A percentile compares a stretch with the other conserved stretches of the same genome.
Evolutionary conservation across 2,329 filamentous ascomycete genomes (phyloP).

Genomic region (Plenodomus lindquistii): DNA sequence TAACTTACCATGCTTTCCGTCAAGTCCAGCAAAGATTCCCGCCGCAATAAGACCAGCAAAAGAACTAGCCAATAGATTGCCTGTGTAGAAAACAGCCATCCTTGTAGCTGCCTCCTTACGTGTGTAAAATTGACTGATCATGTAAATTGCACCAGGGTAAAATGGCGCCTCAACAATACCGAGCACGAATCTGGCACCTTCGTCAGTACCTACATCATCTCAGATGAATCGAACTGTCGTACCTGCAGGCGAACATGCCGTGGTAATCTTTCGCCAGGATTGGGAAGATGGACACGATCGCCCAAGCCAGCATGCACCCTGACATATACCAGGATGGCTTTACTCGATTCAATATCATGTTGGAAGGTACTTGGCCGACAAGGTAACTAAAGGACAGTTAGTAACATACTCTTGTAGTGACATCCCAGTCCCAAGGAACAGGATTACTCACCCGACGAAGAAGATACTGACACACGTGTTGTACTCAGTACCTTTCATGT

Average conservation of each 20-base stretch:
- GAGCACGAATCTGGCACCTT: slow-evolving; percentile 20
- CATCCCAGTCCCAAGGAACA: background rate
- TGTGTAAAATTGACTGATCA: slow-evolving; percentile 45
- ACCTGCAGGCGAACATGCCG: slow-evolving; percentile 34
- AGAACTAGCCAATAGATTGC: slow-evolving; percentile 44
- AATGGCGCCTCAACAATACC: slow-evolving; percentile 36
- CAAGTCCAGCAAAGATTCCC: slow-evolving; percentile 39
- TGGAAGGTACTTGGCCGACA: slow-evolving; percentile 44
- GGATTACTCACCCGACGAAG: slow-evolving; percentile 51
- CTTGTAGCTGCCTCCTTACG: slow-evolving; percentile 40
- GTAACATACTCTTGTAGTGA: background rate
- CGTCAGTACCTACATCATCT: background rate
- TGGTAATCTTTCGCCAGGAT: slow-evolving; percentile 33
- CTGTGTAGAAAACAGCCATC: slow-evolving; percentile 43
- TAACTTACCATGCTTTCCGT: slow-evolving; percentile 44
- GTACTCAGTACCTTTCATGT: slow-evolving; percentile 59
- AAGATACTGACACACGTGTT: slow-evolving; percentile 62
- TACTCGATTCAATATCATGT: slow-evolving; percentile 47
- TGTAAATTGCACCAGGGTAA: slow-evolving; percentile 39
- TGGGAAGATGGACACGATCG: slow-evolving; percentile 35
- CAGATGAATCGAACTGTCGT: background rate
- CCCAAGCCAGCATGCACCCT: slow-evolving; percentile 41
- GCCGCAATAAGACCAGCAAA: slow-evolving; percentile 50
- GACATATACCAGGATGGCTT: slow-evolving; percentile 35
- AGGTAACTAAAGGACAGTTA: slow-evolving; percentile 34